Evolutionary conservation across 805 yeast species (phyloP), one percentile per base, ranked within the genome.

Genomic region (Wickerhamiella hasegawae): DNA sequence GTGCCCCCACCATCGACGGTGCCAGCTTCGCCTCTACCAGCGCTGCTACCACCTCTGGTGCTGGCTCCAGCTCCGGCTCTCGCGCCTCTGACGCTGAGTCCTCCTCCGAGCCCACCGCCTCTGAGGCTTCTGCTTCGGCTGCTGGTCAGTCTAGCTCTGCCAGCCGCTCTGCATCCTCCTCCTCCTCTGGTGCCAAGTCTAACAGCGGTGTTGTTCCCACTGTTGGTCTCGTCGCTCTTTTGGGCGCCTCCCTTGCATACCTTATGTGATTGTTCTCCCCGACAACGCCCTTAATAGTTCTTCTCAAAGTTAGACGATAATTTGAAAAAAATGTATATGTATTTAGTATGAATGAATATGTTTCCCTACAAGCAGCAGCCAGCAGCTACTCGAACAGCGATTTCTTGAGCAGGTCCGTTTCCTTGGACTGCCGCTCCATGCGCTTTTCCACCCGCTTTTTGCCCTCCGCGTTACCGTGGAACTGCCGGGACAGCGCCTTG

Each of bases 401-500:
- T 14, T 14, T 11, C n/a, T 11, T 14, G 8, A 26, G 28, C 28
- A 12, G 15, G 6, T n/a, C 14, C 28, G 6, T 8, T 8, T 14
- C 16, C 16, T 26, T 14, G 14, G 6, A 14, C 15, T 9, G 14
- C 5, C 10, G 14, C 14, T 14, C 24, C 16, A 8, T 33, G 35
- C 45, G 48, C 45, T 54, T 52, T 40, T 57, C 60, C 2, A 52
- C 47, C 41, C 55, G 54, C 15, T 38, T 44, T 40, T 54, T 57
- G 10, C 63, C 60, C 6, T 55, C 46, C 1, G 52, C 53, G 14
- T 49, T 55, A 3, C 90, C 92, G 51, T 82, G 94, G 53, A 80
- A 82, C 43, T 73, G 70, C 42, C 77, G 85, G 3, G 90, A 76
- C 32, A 81, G 56, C 40, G 69, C 69, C 56, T 79, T 81, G 60